Evolutionary conservation across 768 basidiomycete genomes (phyloP).

Genomic region (Botryobasidium botryosum): DNA sequence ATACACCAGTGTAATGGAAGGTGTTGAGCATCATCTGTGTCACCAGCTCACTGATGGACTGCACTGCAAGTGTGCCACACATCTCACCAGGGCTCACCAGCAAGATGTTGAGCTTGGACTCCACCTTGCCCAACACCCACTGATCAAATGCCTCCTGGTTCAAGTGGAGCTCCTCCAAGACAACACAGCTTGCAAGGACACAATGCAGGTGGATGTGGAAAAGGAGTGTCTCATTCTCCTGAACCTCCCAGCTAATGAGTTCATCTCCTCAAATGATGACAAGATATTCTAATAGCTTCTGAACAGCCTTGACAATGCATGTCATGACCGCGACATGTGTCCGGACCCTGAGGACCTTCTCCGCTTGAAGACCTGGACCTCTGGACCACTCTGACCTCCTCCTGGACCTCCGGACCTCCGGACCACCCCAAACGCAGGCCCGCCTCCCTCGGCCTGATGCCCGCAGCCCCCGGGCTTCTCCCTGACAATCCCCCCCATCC

Average conservation of each 20-base stretch:
- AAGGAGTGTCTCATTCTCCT: slow-evolving; percentile 73
- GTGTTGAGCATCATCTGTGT: slow-evolving; percentile 75
- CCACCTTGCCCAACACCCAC: slow-evolving; percentile 95
- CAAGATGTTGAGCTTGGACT: slow-evolving; percentile 88
- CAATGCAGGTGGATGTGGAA: slow-evolving; percentile 91
- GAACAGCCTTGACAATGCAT: slow-evolving; percentile 63
- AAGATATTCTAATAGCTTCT: slow-evolving; percentile 55
- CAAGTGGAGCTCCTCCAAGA: slow-evolving; percentile 75
- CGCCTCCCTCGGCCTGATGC: too few species aligned
- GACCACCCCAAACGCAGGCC: too few species aligned
- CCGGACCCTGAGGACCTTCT: too few species aligned
- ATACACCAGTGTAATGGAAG: background rate
- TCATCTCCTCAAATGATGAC: slow-evolving; percentile 82
- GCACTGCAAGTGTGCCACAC: slow-evolving; percentile 94
- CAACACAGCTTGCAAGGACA: slow-evolving; percentile 70
- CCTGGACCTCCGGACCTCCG: too few species aligned
- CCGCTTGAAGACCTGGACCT: too few species aligned
- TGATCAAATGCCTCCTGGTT: slow-evolving; percentile 88
- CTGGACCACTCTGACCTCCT: too few species aligned
- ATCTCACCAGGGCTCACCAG: slow-evolving; percentile 91
- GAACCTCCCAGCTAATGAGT: slow-evolving; percentile 51
- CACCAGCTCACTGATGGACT: slow-evolving; percentile 98
- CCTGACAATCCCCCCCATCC: too few species aligned
- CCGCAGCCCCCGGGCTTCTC: too few species aligned
- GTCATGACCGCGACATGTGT: too few species aligned